Base-by-base conservation (phyloP, 2,329 filamentous ascomycete genomes). In the Verticillium tricorpus region DNA sequence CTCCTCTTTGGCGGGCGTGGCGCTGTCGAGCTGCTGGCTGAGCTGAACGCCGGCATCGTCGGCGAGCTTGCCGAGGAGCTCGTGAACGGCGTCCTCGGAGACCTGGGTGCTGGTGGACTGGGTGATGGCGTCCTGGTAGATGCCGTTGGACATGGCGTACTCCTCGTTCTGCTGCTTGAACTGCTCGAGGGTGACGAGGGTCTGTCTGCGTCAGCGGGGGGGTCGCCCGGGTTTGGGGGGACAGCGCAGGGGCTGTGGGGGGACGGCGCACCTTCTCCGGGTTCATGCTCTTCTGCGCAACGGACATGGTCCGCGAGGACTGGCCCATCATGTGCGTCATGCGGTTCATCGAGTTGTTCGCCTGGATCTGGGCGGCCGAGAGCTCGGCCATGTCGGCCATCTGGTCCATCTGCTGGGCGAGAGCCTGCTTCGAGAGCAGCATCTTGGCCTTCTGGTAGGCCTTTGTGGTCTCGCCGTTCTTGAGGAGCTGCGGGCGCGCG, bases 21-120 rank as follows among this genome's bases (percentile, higher is more conserved):
- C 82, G 62, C 80, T 74, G 69, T 78, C 83, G 65, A 96, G 87
- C 76, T 95, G 91, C 72, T 89, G 85, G 67, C 87, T 87, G 64
- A 96, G 80, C 75, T 95, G 90, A 59, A 97, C 85, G 60, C 93
- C 93, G 11, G 91, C 92, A 74, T 96, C 92, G 74, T 96, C 93
- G 65, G 92, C 92, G 54, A 95, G 86, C 77, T 96, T 90, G 66
- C 86, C 89, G 77, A 96, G 89, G 65, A 96, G 78, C 67, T 92
- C 88, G 74, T 96, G 92, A 2, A 96, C 92, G 67, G 93, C 92
- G 68, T 96, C 92, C 73, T 96, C 76, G 79, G 91, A 78, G 78
- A 93, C 74, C 81, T 91, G 73, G 79, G 89, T 70, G 76, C 91
- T 74, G 1, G 92, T 96, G 40, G 89, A 90, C 64, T 90, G 89